Base-by-base conservation (phyloP, 495 filamentous ascomycete species). In the Penicillium odoratum region DNA sequence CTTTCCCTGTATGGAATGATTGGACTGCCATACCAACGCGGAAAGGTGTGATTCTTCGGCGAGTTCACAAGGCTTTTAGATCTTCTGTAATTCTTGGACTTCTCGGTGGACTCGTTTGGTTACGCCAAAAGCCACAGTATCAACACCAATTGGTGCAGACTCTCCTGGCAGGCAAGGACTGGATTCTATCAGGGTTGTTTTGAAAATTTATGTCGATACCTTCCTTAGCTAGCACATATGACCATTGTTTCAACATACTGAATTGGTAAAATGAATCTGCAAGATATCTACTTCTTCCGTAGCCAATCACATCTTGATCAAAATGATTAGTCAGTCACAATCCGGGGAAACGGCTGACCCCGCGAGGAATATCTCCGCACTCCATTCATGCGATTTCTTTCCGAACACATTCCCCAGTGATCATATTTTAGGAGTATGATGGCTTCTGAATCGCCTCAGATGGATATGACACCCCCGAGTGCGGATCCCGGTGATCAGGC, bases 1-100 rank as follows among this genome's bases (percentile, higher is more conserved):
- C 74, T 65, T 86, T 84, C 62, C 84, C 84, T 0, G 75, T 73
- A 13, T 85, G 79, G 79, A 65, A 62, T 18, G 74, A 87, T 57
- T 87, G 81, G 82, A 69, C 75, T 43, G 70, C 81, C 8, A 74
- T 69, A 46, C 80, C 81, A 55, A 85, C 84, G 11, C 53, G 55
- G 10, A 79, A 78, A 55, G 81, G 81, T 10, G 43, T 69, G 0
- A 28, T 65, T 28, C 62, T 72, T 51, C 73, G 64, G 21, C 52
- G 59, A 18, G n/a, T 68, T 5, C 51, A 46, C 5, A 62, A 34
- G n/a, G 21, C 55, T 3, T 4, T 70, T 7, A 62, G 51, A 7
- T 42, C 67, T 0, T 51, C 71, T 10, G 13, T 60, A 0, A n/a
- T 77, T 3, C 7, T 67, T 25, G 30, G 58, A n/a, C 7, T 62